Percentiles rank a stretch among this genome's conserved stretches.
Conservation (phyloP, 2,329 filamentous ascomycete genomes). For the Chalaropsis ovoidea region DNA sequence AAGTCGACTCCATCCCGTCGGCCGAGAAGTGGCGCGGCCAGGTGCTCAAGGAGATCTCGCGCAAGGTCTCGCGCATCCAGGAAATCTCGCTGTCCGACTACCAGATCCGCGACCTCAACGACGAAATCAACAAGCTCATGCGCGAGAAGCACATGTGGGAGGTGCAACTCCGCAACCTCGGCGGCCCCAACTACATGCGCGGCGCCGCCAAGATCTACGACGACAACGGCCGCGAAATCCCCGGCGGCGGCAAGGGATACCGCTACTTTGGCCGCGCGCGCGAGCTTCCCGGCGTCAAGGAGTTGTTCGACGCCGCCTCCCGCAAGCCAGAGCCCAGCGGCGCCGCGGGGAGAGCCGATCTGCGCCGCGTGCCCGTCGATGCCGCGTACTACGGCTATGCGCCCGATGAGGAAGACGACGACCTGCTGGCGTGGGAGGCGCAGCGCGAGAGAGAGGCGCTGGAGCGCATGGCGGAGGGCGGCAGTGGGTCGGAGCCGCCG, state of each 20-base stretch:
- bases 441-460: slow-evolving; percentile 74
- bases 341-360: slow-evolving; percentile 56
- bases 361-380: slow-evolving; percentile 59
- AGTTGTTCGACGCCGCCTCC: slow-evolving; percentile 76
- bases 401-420: slow-evolving; percentile 79
- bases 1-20: slow-evolving; percentile 68
- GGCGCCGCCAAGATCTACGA: slow-evolving; percentile 60
- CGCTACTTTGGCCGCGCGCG: slow-evolving; percentile 84
- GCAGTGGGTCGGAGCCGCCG: slow-evolving; percentile 30
- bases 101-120: slow-evolving; percentile 94
- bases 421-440: slow-evolving; percentile 67
- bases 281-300: slow-evolving; percentile 89
- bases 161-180: slow-evolving; percentile 84
- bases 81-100: slow-evolving; percentile 85
- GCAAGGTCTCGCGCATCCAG: slow-evolving; percentile 94
- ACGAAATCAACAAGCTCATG: slow-evolving; percentile 99
- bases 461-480: slow-evolving; percentile 50
- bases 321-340: slow-evolving; percentile 46
- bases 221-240: slow-evolving; percentile 61
- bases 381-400: slow-evolving; percentile 95
- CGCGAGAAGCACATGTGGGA: slow-evolving; percentile 99
- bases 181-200: slow-evolving; percentile 96
- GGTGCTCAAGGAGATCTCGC: slow-evolving; percentile 90
- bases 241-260: slow-evolving; percentile 76
- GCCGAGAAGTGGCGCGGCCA: slow-evolving; percentile 99